Evolutionary conservation across 257 asterid genomes (phyloP).

Genomic region (Parsonsia alboflavescens): DNA sequence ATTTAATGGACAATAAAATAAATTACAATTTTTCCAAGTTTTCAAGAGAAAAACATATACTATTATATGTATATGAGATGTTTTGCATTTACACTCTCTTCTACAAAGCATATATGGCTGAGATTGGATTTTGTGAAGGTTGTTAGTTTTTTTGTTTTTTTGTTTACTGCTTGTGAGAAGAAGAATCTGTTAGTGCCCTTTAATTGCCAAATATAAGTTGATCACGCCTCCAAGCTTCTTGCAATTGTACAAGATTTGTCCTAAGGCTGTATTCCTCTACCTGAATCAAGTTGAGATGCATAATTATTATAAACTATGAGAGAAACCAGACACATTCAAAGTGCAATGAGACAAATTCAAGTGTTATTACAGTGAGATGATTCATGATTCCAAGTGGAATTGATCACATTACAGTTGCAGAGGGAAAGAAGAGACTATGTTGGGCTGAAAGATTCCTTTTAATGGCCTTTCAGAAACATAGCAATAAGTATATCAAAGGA

Average conservation of each 20-base stretch:
- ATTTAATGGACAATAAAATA: not conserved
- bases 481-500: not conserved
- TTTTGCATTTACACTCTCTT: constrained; percentile 19
- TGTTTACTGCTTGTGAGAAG: not conserved
- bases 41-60: constrained; percentile 6
- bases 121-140: constrained; percentile 6
- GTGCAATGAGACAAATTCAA: not conserved
- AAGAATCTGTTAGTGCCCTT: constrained; percentile 14
- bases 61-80: constrained; percentile 7
- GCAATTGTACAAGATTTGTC: constrained; percentile 59
- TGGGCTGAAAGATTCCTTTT: not conserved
- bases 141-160: constrained; percentile 24
- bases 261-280: constrained; percentile 76
- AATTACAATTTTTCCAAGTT: constrained; percentile 8
- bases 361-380: too few relatives aligned
- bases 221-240: constrained; percentile 41
- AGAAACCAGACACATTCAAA: not conserved
- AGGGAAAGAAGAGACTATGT: not conserved
- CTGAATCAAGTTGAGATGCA: constrained; percentile 32
- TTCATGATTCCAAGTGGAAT: not conserved
- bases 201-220: constrained; percentile 25
- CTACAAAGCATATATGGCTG: not conserved
- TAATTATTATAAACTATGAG: not conserved
- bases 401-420: not conserved
- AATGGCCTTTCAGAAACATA: not conserved